Percentiles rank a stretch among this genome's conserved stretches.
Conservation (phyloP, 1,284 basidiomycete species). For the Fomitopsis pinicola region DNA sequence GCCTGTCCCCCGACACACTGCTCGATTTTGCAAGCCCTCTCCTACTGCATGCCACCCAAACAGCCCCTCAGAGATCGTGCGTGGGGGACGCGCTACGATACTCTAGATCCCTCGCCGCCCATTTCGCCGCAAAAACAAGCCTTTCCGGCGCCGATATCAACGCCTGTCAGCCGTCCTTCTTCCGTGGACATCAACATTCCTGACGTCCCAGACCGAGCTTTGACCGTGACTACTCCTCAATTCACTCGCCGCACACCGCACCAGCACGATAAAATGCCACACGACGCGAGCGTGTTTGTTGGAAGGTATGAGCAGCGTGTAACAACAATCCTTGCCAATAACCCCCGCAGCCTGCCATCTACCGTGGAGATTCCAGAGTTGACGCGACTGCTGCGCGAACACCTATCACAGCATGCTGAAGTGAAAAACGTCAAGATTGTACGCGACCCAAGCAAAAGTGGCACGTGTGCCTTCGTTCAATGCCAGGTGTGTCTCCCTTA, state of each 20-base stretch:
- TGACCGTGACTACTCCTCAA: background rate
- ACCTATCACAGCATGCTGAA: slow-evolving; percentile 57
- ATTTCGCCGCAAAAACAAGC: slow-evolving; percentile 23
- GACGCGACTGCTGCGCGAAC: slow-evolving; percentile 50
- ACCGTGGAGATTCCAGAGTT: slow-evolving; percentile 62
- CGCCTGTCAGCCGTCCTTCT: slow-evolving; percentile 17
- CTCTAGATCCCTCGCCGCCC: slow-evolving; percentile 32
- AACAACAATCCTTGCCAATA: background rate
- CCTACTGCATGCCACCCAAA: slow-evolving; percentile 19
- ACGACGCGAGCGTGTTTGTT: slow-evolving; percentile 77
- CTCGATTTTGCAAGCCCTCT: slow-evolving; percentile 11
- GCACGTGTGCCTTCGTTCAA: slow-evolving; percentile 77
- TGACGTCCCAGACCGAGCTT: slow-evolving; percentile 1
- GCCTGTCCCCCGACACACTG: slow-evolving; percentile 8
- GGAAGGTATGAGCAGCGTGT: slow-evolving; percentile 53
- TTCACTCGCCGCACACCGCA: slow-evolving; percentile 20
- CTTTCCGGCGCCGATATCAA: slow-evolving; percentile 19
- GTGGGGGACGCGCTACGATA: slow-evolving; percentile 73
- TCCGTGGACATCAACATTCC: slow-evolving; percentile 11
- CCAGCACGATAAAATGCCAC: slow-evolving; percentile 48
- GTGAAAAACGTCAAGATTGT: slow-evolving; percentile 71
- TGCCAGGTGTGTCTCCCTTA: slow-evolving; percentile 52
- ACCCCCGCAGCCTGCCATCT: slow-evolving; percentile 54
- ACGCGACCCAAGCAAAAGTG: slow-evolving; percentile 61
- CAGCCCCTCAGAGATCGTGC: slow-evolving; percentile 18